A percentile compares a stretch with the other conserved stretches of the same genome.
phyloP scores from a whole-genome alignment of 768 basidiomycete species.

The Mycena epipterygia region DNA sequence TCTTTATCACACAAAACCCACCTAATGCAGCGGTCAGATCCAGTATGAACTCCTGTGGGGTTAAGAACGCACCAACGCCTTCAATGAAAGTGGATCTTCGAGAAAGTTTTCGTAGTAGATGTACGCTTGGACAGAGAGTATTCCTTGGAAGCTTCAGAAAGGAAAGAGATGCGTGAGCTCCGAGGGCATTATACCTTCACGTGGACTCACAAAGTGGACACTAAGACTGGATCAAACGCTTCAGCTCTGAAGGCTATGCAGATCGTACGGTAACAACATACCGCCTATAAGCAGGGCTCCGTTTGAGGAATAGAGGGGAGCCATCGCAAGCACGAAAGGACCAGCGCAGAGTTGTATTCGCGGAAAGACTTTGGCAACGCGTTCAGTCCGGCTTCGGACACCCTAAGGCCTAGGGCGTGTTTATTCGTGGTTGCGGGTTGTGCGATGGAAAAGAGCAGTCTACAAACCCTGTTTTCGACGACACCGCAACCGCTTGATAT shows the following conservation, averaged over 20 bases:
- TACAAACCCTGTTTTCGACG: too few relatives aligned
- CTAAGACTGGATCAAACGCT: not conserved
- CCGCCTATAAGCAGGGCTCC: conserved; percentile 10
- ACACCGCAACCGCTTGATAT: too few relatives aligned
- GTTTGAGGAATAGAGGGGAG: not conserved
- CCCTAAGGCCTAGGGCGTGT: too few relatives aligned
- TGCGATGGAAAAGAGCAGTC: too few relatives aligned
- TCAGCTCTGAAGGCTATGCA: not conserved
- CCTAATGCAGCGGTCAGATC: not conserved
- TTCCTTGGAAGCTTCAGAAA: conserved; percentile 19
- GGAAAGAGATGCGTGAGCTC: not conserved
- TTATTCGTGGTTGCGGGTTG: too few relatives aligned
- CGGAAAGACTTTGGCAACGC: too few relatives aligned
- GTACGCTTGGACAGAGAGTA: conserved; percentile 11
- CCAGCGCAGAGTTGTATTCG: too few relatives aligned
- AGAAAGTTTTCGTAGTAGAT: conserved; percentile 9
- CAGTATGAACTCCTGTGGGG: not conserved
- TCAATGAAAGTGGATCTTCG: not conserved
- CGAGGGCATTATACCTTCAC: not conserved
- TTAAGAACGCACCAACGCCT: conserved; percentile 1
- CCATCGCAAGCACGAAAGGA: too few relatives aligned
- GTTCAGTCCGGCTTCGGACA: too few relatives aligned
- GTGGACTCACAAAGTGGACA: not conserved
- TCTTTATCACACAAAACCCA: not conserved
- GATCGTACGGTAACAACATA: conserved; percentile 1